Base-by-base conservation (phyloP, 805 yeast species). In the Blastobotrys attinorum region DNA sequence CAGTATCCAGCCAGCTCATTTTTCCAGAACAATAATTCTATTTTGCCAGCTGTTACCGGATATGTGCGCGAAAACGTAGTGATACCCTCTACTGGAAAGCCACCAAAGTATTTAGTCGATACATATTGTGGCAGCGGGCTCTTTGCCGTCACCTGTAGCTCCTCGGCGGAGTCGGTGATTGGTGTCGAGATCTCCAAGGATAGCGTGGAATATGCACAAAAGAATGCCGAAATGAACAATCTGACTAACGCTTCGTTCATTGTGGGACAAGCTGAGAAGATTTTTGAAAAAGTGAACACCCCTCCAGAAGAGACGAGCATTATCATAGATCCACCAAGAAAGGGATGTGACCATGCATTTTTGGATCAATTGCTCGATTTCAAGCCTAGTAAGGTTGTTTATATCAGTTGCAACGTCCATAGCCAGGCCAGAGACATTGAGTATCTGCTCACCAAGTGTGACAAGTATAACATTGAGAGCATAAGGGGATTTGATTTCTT, bases 121-220 rank as follows among this genome's bases (percentile, higher is more conserved):
- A 95, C 97, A 0, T 89, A 89, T 66, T 89, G 97, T 70, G 97
- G 97, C 1, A 84, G 95, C 2, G 98, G 98, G 0, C 68, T 92
- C 35, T 92, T 92, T 64, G 83, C 94, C 48, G 81, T 92, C 46
- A 79, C 96, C 6, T 82, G 95, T 54, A 81, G 92, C 22, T 64
- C 73, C 18, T 81, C 83, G 15, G 95, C 89, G n/a, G 81, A 82
- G 36, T 73, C 75, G 54, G 95, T 87, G 2, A 75, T 87, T 49
- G 98, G 98, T 27, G 97, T 90, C 22, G 98, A 90, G 62, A 88
- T 90, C 10, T 79, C 92, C 42, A 89, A 88, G 22, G 95, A 88
- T 54, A 82, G 94, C 42, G 94, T 92, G 43, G 77, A 77, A 59
- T 89, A 87, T 66, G 98, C 98, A 3, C 73, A 76, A 49, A 68